Conservation (phyloP, 2,329 filamentous ascomycete species). For the Cladosporium sp. region DNA sequence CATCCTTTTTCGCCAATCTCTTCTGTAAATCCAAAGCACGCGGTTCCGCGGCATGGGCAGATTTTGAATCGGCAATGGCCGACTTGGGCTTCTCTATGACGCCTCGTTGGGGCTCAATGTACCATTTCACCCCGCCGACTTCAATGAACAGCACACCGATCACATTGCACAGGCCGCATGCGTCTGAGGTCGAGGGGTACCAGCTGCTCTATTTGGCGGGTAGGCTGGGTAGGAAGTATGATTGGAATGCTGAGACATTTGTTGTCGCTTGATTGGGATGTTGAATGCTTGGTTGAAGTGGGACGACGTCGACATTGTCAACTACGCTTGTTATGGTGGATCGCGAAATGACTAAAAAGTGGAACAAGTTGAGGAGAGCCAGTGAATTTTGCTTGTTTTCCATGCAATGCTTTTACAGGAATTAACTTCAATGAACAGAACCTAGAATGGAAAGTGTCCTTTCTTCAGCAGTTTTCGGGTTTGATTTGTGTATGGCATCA, state of each 20-base stretch:
- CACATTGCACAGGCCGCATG: conserved; percentile 18
- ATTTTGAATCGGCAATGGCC: conserved; percentile 17
- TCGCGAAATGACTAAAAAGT: too few species aligned
- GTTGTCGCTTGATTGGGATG: too few species aligned
- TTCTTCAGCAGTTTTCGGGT: too few species aligned
- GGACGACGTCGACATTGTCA: too few species aligned
- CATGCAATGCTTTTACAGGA: too few species aligned
- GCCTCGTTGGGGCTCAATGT: conserved; percentile 16
- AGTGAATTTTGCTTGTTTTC: too few species aligned
- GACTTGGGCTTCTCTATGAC: conserved; percentile 18
- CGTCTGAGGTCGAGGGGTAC: conserved; percentile 18
- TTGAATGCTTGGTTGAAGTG: too few species aligned
- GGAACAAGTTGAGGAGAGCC: too few species aligned
- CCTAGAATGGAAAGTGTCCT: too few species aligned
- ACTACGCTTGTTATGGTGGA: too few species aligned
- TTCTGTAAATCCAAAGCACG: conserved; percentile 15
- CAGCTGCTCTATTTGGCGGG: conserved; percentile 12
- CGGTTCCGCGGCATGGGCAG: conserved; percentile 16
- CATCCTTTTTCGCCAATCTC: conserved; percentile 15
- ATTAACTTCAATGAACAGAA: too few species aligned
- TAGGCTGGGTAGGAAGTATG: neutral
- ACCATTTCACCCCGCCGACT: conserved; percentile 16
- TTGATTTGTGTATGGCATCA: too few species aligned
- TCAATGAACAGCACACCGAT: conserved; percentile 12
- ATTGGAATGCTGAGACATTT: neutral